Conservation (phyloP, 495 filamentous ascomycete species). For the Daldinia loculata region DNA sequence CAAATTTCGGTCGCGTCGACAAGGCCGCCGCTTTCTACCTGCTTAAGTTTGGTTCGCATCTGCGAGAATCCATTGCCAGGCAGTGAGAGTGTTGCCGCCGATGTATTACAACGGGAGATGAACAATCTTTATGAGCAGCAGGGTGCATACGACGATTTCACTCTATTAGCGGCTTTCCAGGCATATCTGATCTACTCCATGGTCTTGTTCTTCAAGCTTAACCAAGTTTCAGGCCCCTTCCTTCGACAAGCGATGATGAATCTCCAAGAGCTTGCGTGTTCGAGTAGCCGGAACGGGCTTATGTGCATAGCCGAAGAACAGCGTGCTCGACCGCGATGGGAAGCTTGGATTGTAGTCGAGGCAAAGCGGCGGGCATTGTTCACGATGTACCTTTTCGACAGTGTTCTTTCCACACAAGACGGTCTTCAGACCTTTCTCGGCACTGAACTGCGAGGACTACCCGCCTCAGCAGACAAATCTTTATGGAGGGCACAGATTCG, state of each 20-base stretch:
- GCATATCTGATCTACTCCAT: conserved; percentile 59
- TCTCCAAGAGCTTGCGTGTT: conserved; percentile 56
- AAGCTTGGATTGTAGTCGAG: conserved; percentile 59
- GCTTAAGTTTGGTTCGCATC: conserved; percentile 55
- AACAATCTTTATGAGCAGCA: conserved; percentile 45
- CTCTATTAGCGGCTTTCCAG: conserved; percentile 56
- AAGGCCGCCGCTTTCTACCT: conserved; percentile 52
- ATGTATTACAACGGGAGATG: conserved; percentile 55
- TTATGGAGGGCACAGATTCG: conserved; percentile 52
- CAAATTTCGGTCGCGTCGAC: conserved; percentile 42
- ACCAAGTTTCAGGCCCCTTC: conserved; percentile 36
- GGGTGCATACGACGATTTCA: conserved; percentile 48
- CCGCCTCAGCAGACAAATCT: conserved; percentile 47
- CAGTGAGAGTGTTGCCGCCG: conserved; percentile 47
- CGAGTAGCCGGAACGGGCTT: conserved; percentile 49
- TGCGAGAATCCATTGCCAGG: conserved; percentile 53
- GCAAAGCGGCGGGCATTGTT: conserved; percentile 58
- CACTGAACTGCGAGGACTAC: conserved; percentile 53
- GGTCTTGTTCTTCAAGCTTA: conserved; percentile 53
- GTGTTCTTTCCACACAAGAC: conserved; percentile 52
- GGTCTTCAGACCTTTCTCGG: conserved; percentile 57
- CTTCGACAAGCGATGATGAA: conserved; percentile 56
- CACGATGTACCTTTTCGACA: conserved; percentile 61
- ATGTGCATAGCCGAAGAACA: conserved; percentile 53
- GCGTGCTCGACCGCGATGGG: conserved; percentile 54